Evolutionary conservation across 352 stramenopile genomes (phyloP), one percentile per base, ranked within the genome.

Genomic region (Pythium dissimile): DNA sequence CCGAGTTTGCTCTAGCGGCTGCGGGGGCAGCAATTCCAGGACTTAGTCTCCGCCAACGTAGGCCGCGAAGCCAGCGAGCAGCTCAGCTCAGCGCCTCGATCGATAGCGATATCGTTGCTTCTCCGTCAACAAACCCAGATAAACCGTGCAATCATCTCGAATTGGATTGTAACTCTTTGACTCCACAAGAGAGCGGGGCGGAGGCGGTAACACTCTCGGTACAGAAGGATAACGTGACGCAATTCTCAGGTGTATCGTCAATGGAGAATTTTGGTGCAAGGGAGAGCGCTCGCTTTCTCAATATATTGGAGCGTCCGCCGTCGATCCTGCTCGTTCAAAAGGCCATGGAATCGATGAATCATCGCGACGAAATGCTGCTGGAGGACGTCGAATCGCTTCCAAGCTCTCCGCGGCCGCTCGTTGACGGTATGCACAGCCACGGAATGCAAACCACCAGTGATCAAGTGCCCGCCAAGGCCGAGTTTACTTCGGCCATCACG

Each of bases 361-460:
- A 15, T 4, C 28, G 27, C 21, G 47, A 60, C 5, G 39, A 47
- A 20, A 73, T 76, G 32, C 21, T 41, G 21, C 41, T 77, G 3
- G 69, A 72, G 44, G 59, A 77, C 30, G 6, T 74, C 21, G 58
- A 74, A 18, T 72, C 62, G 0, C 12, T 27, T 3, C 54, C 45
- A 1, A 63, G 12, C 12, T 69, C 68, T 35, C 60, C 67, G n/a
- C n/a, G n/a, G n/a, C n/a, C n/a, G n/a, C n/a, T n/a, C n/a, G n/a
- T n/a, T n/a, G n/a, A n/a, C n/a, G n/a, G n/a, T n/a, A n/a, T n/a
- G n/a, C n/a, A n/a, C n/a, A n/a, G n/a, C n/a, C n/a, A n/a, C n/a
- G n/a, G n/a, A n/a, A n/a, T n/a, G n/a, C n/a, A n/a, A n/a, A n/a
- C n/a, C n/a, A n/a, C n/a, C n/a, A n/a, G n/a, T n/a, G n/a, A n/a